phyloP scores from a whole-genome alignment of 257 asterid genomes.

The Gentiana dahurica region DNA sequence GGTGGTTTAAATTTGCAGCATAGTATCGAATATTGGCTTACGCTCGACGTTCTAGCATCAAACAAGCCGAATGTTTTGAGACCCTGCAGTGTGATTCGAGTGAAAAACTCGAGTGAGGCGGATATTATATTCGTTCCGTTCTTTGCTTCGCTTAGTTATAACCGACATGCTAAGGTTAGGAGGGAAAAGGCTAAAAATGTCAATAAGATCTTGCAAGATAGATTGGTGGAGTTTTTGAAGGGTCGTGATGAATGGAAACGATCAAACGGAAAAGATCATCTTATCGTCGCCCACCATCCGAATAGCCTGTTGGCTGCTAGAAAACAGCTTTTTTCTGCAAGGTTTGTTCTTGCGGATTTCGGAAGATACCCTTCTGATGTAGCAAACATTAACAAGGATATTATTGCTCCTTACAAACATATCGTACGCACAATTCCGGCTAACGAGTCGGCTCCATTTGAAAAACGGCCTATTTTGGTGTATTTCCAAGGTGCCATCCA shows the following conservation, averaged over 20 bases:
- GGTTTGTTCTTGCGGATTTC: slow-evolving; percentile 71
- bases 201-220: slow-evolving; percentile 46
- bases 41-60: slow-evolving; percentile 69
- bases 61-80: slow-evolving; percentile 27
- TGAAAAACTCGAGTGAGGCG: slow-evolving; percentile 39
- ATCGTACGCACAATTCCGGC: slow-evolving; percentile 44
- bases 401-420: slow-evolving; percentile 81
- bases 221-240: slow-evolving; percentile 42
- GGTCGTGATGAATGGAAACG: slow-evolving; percentile 51
- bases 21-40: slow-evolving; percentile 71
- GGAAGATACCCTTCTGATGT: slow-evolving; percentile 51
- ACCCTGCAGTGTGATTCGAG: slow-evolving; percentile 58
- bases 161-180: slow-evolving; percentile 41
- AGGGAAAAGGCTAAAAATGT: slow-evolving; percentile 23
- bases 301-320: slow-evolving; percentile 66
- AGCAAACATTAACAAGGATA: slow-evolving; percentile 68
- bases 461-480: slow-evolving; percentile 34
- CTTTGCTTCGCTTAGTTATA: slow-evolving; percentile 73
- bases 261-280: slow-evolving; percentile 56
- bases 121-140: slow-evolving; percentile 62
- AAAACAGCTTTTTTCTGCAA: slow-evolving; percentile 43
- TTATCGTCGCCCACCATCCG: slow-evolving; percentile 70
- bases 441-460: slow-evolving; percentile 35
- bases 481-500: slow-evolving; percentile 79
- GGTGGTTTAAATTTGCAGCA: slow-evolving; percentile 77